Base-by-base conservation (phyloP, 106 monocot genomes). In the Platanthera zijinensis region DNA sequence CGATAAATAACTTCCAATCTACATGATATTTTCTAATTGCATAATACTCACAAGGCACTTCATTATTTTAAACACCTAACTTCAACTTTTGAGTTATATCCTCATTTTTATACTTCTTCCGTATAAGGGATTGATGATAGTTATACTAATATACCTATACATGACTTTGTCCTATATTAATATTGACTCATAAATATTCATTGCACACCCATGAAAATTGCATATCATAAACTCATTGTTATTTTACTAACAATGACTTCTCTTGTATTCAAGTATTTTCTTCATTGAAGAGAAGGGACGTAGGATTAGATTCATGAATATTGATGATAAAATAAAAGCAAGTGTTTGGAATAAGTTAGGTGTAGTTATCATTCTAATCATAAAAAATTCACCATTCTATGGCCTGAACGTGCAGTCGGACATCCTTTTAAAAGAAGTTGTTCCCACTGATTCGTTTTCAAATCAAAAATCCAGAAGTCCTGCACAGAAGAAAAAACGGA, bases 391-490 rank as follows among this genome's bases (percentile, higher is more conserved):
- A 97, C 96, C 96, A 97, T 93, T 14, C 96, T 83, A 74, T 97
- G 96, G 17, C 96, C 96, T 63, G 97, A 97, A 57, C 97, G 91
- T 67, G 97, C 84, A 89, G 85, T 90, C 51, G 94, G 97, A 69
- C 89, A 91, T 18, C 93, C 93, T 85, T 97, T 97, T 52, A 86
- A 76, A 79, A 85, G 83, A 59, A 97, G 66, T 81, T 97, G 97
- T 78, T 97, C 94, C 97, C 97, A 97, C 78, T 94, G 89, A 84
- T 97, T 97, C 77, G 91, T 88, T 84, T 89, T 93, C 73, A 97
- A 79, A 92, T 97, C 97, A 49, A 97, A 77, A 76, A 78, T 84
- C 97, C 97, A 97, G 81, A 97, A 94, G 57, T 97, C 97, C 97
- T 97, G 61, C 6, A 47, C 54, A 21, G 76, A 17, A 57, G 74